These are phyloP conservation scores for Besnoitia besnoiti DNA, from an alignment of 169 alveolate species.

Conservation along the genomic window DNA sequence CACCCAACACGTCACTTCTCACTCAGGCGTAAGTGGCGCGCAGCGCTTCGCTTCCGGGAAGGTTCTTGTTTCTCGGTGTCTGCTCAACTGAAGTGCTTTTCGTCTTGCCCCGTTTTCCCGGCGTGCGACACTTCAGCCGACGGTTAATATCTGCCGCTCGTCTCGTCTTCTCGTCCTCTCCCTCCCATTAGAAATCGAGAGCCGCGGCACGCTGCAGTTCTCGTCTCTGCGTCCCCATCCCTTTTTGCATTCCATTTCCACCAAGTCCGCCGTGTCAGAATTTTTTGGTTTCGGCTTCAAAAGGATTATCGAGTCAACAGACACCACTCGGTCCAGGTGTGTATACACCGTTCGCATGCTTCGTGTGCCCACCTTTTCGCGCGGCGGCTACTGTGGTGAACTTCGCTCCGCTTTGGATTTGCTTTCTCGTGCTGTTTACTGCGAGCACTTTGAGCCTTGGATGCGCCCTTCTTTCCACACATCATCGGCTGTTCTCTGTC, in stretches of 20 bases:
- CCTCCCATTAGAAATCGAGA: background rate
- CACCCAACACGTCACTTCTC: background rate
- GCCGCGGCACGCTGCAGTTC: background rate
- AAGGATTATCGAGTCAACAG: background rate
- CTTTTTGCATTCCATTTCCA: background rate
- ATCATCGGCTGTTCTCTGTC: no score
- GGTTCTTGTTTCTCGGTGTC: background rate
- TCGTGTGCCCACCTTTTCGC: slow-evolving; percentile 12
- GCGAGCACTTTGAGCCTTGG: no score
- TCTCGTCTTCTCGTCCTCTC: background rate
- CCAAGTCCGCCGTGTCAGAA: background rate
- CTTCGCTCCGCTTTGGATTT: no score
- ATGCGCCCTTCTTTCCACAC: no score
- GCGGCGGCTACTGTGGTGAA: background rate
- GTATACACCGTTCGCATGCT: background rate
- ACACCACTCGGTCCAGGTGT: background rate
- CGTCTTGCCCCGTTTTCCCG: background rate
- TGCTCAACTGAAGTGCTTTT: background rate
- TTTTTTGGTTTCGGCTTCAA: background rate
- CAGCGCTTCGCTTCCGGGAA: background rate
- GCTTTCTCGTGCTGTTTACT: no score
- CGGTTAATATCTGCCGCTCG: background rate
- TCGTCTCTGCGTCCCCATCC: background rate
- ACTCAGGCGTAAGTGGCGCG: background rate
- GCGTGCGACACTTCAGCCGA: background rate